Conservation (phyloP, 306 rosid species). For the Crataegus laevigata region DNA sequence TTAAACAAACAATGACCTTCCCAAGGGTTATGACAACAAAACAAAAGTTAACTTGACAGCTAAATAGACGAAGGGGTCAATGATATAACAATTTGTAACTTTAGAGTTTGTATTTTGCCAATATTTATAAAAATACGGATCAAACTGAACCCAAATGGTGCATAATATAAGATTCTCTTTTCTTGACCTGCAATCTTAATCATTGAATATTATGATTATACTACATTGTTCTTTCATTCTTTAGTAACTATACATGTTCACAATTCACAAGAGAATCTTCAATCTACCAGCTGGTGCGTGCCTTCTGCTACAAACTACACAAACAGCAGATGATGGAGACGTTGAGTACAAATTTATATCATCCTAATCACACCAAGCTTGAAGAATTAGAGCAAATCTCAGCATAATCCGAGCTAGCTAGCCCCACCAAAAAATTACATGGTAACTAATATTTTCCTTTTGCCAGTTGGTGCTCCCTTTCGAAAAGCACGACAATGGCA, state of each 20-base stretch:
- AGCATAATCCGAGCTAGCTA: not conserved
- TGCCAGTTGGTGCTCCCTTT: constrained; percentile 26
- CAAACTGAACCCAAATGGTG: not conserved
- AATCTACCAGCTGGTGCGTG: not conserved
- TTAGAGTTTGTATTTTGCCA: not conserved
- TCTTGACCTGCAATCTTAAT: not conserved
- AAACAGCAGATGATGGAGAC: not conserved
- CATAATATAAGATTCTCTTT: not conserved
- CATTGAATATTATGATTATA: constrained; percentile 1
- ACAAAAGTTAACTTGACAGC: no score
- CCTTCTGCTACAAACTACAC: not conserved
- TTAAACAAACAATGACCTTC: not conserved
- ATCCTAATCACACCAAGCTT: not conserved
- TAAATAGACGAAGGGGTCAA: no score
- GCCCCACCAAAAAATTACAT: not conserved
- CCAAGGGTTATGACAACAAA: not conserved
- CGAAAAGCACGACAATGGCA: constrained; percentile 58
- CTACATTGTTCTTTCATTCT: not conserved
- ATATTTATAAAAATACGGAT: no score
- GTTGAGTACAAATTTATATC: not conserved
- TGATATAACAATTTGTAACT: not conserved
- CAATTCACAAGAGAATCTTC: constrained; percentile 12
- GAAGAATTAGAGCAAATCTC: not conserved
- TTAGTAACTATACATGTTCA: not conserved
- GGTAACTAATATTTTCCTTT: not conserved